Percentiles rank a stretch among this genome's conserved stretches.
These are phyloP conservation scores for Spathaspora arborariae DNA, from an alignment of 805 yeast species.

Conservation along the genomic window DNA sequence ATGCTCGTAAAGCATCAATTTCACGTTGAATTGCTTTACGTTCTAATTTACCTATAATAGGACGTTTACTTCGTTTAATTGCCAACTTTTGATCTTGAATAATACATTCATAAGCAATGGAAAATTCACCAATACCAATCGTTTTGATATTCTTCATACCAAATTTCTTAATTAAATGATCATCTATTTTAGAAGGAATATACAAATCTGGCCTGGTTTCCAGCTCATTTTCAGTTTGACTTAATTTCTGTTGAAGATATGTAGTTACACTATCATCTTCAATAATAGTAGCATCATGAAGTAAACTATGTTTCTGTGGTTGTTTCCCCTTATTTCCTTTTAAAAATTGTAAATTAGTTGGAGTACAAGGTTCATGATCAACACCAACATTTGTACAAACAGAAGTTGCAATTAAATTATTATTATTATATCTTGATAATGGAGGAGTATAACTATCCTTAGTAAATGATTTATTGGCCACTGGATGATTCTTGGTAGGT, in stretches of 20 bases:
- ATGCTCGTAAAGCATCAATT: slow-evolving; percentile 60
- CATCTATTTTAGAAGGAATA: slow-evolving; percentile 25
- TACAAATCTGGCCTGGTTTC: background rate
- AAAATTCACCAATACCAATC: slow-evolving; percentile 86
- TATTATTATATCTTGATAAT: background rate
- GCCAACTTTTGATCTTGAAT: slow-evolving; percentile 72
- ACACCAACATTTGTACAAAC: background rate
- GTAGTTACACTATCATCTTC: slow-evolving; percentile 2
- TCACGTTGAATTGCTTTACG: slow-evolving; percentile 66
- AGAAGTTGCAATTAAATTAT: background rate
- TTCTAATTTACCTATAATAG: slow-evolving; percentile 48
- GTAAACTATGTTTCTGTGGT: background rate
- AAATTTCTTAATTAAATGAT: slow-evolving; percentile 45
- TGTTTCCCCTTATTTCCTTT: background rate
- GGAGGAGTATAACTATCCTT: background rate
- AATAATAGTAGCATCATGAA: slow-evolving; percentile 1
- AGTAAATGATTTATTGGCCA: background rate
- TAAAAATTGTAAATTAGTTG: slow-evolving; percentile 7
- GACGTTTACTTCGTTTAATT: slow-evolving; percentile 78
- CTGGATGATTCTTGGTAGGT: slow-evolving; percentile 7
- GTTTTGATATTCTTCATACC: slow-evolving; percentile 56
- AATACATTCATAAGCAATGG: slow-evolving; percentile 78
- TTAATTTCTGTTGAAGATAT: background rate
- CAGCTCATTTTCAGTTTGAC: background rate
- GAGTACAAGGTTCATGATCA: slow-evolving; percentile 9